Percentiles rank a stretch among this genome's conserved stretches.
Conservation (phyloP, 2,329 filamentous ascomycete species). For the Alternaria sp. region DNA sequence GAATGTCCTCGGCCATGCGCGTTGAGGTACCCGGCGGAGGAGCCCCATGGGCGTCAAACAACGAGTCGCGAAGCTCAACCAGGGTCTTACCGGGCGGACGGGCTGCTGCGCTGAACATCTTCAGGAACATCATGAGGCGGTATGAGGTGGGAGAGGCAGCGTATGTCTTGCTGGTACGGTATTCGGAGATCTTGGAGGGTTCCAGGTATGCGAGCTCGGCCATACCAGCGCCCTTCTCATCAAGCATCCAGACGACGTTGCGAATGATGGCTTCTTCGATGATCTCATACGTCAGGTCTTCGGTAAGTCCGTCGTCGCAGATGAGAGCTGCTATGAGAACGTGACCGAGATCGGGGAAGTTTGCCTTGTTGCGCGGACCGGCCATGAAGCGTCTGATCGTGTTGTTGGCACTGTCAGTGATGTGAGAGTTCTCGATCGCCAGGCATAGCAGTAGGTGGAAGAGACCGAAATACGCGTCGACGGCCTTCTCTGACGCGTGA, state of each 20-base stretch:
- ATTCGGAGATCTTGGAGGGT: conserved; percentile 49
- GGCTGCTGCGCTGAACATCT: conserved; percentile 57
- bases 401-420: conserved; percentile 56
- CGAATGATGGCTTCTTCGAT: conserved; percentile 59
- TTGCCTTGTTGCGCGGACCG: conserved; percentile 51
- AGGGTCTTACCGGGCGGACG: conserved; percentile 49
- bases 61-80: conserved; percentile 51
- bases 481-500: conserved; percentile 61
- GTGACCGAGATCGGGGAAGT: conserved; percentile 58
- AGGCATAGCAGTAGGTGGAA: conserved; percentile 60
- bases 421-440: conserved; percentile 46
- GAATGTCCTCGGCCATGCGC: conserved; percentile 53
- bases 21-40: conserved; percentile 51
- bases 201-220: conserved; percentile 59
- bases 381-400: conserved; percentile 49
- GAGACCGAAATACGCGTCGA: conserved; percentile 61
- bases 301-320: conserved; percentile 52
- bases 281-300: conserved; percentile 50
- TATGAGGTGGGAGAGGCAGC: conserved; percentile 57
- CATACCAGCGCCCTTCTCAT: conserved; percentile 42
- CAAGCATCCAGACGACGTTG: conserved; percentile 61
- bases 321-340: conserved; percentile 58
- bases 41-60: conserved; percentile 61
- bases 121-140: conserved; percentile 61
- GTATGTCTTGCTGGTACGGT: conserved; percentile 58